Conservation (phyloP, 2,329 filamentous ascomycete species). For the Tolypocladium amazonense region DNA sequence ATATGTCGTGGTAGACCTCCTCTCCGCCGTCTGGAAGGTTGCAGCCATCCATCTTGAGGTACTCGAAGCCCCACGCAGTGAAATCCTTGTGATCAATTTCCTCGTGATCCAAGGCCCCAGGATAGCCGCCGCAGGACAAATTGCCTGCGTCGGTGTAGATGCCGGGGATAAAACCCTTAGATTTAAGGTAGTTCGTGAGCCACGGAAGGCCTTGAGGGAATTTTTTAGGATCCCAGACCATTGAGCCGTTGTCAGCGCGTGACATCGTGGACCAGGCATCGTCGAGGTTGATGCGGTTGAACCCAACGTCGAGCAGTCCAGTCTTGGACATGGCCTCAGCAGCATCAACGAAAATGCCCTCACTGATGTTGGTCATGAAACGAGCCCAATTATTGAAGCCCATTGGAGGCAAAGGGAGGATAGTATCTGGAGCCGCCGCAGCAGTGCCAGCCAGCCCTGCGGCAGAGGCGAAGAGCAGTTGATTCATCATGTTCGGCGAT, state of each 20-base stretch:
- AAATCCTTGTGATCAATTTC: conserved; percentile 28
- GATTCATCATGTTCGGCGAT: neutral
- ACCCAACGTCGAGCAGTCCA: conserved; percentile 24
- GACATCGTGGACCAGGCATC: conserved; percentile 30
- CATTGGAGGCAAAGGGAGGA: conserved; percentile 29
- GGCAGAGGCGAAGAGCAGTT: neutral
- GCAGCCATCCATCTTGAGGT: conserved; percentile 29
- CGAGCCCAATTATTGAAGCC: conserved; percentile 42
- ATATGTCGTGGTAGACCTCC: conserved; percentile 17
- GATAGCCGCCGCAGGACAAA: conserved; percentile 30
- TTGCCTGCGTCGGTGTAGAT: conserved; percentile 35
- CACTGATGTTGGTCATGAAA: conserved; percentile 35
- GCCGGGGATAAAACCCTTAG: conserved; percentile 29
- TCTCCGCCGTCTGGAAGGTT: conserved; percentile 18
- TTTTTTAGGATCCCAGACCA: conserved; percentile 27
- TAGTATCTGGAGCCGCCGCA: neutral
- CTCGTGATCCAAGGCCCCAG: conserved; percentile 29
- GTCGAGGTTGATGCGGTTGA: conserved; percentile 29
- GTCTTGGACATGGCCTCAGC: conserved; percentile 31
- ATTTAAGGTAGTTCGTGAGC: conserved; percentile 26
- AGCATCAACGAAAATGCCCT: conserved; percentile 34
- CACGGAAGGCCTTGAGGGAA: conserved; percentile 32
- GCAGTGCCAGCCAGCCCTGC: neutral
- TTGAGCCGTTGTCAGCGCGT: conserved; percentile 23
- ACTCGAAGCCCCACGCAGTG: conserved; percentile 24